Base-by-base conservation (phyloP, 2,329 filamentous ascomycete species). In the Fusarium piperis region DNA sequence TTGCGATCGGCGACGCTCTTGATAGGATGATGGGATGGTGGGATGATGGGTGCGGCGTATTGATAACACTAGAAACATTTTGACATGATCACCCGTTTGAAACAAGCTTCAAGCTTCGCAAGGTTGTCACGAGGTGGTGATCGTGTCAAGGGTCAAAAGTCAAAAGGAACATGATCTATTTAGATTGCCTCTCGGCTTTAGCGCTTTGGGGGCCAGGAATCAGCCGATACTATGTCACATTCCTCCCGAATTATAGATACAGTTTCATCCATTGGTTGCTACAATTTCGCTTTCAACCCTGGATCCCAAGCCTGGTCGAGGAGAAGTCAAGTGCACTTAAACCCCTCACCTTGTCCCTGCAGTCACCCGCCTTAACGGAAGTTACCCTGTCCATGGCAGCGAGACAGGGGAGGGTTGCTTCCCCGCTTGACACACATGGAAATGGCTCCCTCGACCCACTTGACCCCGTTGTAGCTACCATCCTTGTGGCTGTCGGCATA, bases 381-480 rank as follows among this genome's bases (percentile, higher is more conserved):
- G 36, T 38, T 41, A 4, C 64, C 64, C 23, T 51, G 18, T 16
- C 64, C 64, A 18, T 48, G 13, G 61, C 64, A 67, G 20, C 64
- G 64, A 28, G 55, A 36, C 28, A 67, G 64, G 28, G 56, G 64
- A 30, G 55, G 55, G 36, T 58, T 41, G 48, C 32, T 44, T 35
- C 59, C 28, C n/a, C 59, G 46, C 55, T 63, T 67, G 41, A 51
- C 53, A 39, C 64, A 67, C 64, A 67, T 64, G 11, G 64, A 60
- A 35, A 67, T 64, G 33, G 64, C 64, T 28, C 61, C 64, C 41
- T 62, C 36, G 13, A 67, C 41, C 64, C 61, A 67, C 44, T 56
- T 46, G 20, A 67, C 41, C 18, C 64, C 64, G 20, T 41, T 51
- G 38, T 67, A 67, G 8, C 55, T 60, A 16, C 65, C 65, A 41